phyloP scores from a whole-genome alignment of 306 rosid species.

The Pyrus pyrifolia region DNA sequence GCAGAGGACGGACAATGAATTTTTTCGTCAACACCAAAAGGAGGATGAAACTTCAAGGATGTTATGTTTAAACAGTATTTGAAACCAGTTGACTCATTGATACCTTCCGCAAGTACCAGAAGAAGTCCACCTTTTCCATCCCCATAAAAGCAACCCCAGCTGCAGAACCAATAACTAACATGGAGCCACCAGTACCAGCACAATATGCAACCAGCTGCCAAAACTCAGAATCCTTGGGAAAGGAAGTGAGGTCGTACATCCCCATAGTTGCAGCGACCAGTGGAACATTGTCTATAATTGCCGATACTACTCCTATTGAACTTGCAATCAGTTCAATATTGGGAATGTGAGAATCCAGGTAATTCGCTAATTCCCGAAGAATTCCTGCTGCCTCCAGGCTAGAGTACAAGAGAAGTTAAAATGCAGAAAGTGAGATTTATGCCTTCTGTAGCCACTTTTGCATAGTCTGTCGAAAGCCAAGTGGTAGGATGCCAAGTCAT shows the following conservation, averaged over 20 bases:
- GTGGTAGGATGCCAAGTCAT: not conserved
- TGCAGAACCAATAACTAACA: constrained; percentile 89
- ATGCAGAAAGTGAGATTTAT: not conserved
- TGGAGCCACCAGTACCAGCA: constrained; percentile 97
- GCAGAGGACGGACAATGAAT: constrained; percentile 15
- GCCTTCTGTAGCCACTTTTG: not conserved
- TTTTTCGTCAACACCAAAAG: constrained; percentile 2
- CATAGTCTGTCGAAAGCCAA: not conserved
- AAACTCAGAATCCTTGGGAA: constrained; percentile 84
- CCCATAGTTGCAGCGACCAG: constrained; percentile 94
- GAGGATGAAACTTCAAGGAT: not conserved
- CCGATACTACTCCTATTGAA: constrained; percentile 76
- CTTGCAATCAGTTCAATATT: constrained; percentile 68
- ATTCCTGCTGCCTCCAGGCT: constrained; percentile 90
- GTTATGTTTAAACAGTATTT: not conserved
- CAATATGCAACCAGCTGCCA: constrained; percentile 90
- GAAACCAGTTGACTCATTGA: not conserved
- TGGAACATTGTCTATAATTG: constrained; percentile 87
- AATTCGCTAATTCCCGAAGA: constrained; percentile 81
- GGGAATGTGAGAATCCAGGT: constrained; percentile 68
- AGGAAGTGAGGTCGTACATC: constrained; percentile 77
- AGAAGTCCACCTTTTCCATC: constrained; percentile 96
- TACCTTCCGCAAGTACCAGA: constrained; percentile 94
- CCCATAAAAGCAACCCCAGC: constrained; percentile 99
- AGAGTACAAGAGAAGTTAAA: constrained; percentile 14